A percentile compares a stretch with the other conserved stretches of the same genome.
Conservation (phyloP, 2,329 filamentous ascomycete species). For the Paecilomyces variotii region DNA sequence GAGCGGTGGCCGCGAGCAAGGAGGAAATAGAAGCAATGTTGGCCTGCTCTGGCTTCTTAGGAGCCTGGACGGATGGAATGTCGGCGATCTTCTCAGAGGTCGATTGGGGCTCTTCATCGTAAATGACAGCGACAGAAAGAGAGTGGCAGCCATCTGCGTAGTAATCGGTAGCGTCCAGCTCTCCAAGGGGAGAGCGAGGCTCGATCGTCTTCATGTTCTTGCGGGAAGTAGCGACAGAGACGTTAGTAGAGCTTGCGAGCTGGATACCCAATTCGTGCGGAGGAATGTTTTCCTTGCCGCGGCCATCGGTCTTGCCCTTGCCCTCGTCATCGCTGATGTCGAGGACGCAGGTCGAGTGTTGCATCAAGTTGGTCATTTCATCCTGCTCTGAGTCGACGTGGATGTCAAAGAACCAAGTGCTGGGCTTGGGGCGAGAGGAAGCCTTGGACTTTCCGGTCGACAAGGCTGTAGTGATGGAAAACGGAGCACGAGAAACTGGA, state of each 20-base stretch:
- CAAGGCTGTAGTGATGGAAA: slow-evolving; percentile 73
- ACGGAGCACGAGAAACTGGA: slow-evolving; percentile 51
- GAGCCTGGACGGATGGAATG: slow-evolving; percentile 3
- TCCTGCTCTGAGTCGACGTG: slow-evolving; percentile 87
- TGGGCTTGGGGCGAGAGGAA: slow-evolving; percentile 41
- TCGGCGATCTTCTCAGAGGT: slow-evolving; percentile 10
- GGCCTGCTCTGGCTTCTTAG: slow-evolving; percentile 7
- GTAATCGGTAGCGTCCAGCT: slow-evolving; percentile 60
- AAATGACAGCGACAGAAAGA: slow-evolving; percentile 53
- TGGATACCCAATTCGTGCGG: slow-evolving; percentile 55
- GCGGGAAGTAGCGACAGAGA: slow-evolving; percentile 17
- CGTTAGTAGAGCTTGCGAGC: slow-evolving; percentile 38
- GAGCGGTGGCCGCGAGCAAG: slow-evolving; percentile 13
- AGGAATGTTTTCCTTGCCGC: slow-evolving; percentile 90
- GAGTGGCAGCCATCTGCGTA: slow-evolving; percentile 60
- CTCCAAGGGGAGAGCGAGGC: slow-evolving; percentile 57
- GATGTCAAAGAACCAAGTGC: slow-evolving; percentile 81
- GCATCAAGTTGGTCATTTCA: slow-evolving; percentile 84
- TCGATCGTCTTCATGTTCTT: slow-evolving; percentile 55
- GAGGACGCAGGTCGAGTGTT: slow-evolving; percentile 77
- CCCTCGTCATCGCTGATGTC: slow-evolving; percentile 84
- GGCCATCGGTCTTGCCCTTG: slow-evolving; percentile 50
- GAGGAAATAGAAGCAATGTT: slow-evolving; percentile 18
- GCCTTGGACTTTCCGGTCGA: slow-evolving; percentile 45
- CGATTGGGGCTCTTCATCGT: slow-evolving; percentile 46